Conservation (phyloP, 2,329 filamentous ascomycete species). For the Pseudogymnoascus pannorum region DNA sequence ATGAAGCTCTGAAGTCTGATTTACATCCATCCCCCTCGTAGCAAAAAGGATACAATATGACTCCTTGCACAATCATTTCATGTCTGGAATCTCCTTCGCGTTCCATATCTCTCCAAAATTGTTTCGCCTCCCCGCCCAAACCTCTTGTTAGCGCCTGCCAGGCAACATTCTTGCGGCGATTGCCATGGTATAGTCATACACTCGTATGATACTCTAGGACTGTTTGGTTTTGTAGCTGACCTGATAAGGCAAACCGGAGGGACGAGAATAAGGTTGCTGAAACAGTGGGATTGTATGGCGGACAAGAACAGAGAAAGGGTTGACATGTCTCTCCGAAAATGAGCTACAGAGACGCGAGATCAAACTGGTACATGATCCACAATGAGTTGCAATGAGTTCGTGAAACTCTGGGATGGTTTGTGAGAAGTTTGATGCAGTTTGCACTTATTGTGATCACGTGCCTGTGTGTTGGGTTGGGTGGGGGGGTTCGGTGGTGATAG, state of each 20-base stretch:
- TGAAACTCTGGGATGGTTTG: constrained; percentile 7
- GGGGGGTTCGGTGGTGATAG: no score
- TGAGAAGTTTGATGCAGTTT: not conserved
- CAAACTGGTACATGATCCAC: not conserved
- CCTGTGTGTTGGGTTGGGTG: no score
- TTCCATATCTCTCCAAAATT: not conserved
- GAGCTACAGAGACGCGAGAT: not conserved
- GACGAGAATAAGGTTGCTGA: not conserved
- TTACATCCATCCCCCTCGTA: not conserved
- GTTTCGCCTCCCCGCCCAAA: not conserved
- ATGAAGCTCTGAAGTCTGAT: not conserved
- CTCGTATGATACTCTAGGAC: not conserved
- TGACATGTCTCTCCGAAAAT: not conserved
- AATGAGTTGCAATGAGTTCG: not conserved
- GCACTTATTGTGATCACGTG: not conserved
- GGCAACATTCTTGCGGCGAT: not conserved
- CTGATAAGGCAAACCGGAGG: not conserved
- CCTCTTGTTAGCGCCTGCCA: not conserved
- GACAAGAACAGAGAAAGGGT: not conserved
- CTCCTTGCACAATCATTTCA: not conserved
- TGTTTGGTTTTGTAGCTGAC: not conserved
- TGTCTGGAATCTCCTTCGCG: not conserved
- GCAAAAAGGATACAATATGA: not conserved
- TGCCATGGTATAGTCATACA: not conserved
- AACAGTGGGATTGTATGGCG: not conserved